Evolutionary conservation across 805 yeast species (phyloP).

Genomic region (Yamadazyma takamatsuzukensis): DNA sequence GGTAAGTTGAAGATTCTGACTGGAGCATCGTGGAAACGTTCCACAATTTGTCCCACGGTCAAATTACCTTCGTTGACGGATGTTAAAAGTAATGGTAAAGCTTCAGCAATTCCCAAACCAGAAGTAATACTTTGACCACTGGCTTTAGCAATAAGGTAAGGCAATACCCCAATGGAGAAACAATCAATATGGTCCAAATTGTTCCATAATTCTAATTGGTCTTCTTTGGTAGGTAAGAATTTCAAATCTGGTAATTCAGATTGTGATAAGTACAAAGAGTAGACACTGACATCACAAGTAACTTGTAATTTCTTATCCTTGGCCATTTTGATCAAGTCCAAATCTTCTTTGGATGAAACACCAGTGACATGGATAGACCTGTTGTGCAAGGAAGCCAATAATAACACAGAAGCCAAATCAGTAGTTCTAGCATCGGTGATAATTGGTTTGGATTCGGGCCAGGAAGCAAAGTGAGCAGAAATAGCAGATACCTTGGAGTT

Average conservation of each 20-base stretch:
- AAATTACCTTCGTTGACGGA: slow-evolving; percentile 75
- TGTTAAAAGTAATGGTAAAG: slow-evolving; percentile 74
- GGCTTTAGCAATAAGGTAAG: slow-evolving; percentile 66
- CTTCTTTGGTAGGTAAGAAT: slow-evolving; percentile 76
- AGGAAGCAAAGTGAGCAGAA: slow-evolving; percentile 71
- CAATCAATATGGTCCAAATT: slow-evolving; percentile 72
- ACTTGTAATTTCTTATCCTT: slow-evolving; percentile 78
- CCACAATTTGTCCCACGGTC: slow-evolving; percentile 66
- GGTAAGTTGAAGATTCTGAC: slow-evolving; percentile 77
- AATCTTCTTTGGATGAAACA: slow-evolving; percentile 75
- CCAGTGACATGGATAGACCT: slow-evolving; percentile 87
- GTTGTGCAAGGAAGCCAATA: slow-evolving; percentile 82
- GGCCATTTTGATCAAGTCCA: slow-evolving; percentile 79
- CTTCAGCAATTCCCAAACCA: slow-evolving; percentile 77
- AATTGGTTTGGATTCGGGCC: slow-evolving; percentile 84
- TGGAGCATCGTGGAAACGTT: slow-evolving; percentile 78
- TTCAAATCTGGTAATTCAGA: slow-evolving; percentile 66
- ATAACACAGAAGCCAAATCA: slow-evolving; percentile 85
- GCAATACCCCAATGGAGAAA: slow-evolving; percentile 80
- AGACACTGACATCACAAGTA: slow-evolving; percentile 85
- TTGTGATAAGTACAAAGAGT: slow-evolving; percentile 71
- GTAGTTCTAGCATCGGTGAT: slow-evolving; percentile 91
- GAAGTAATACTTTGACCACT: slow-evolving; percentile 57
- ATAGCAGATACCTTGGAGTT: slow-evolving; percentile 72
- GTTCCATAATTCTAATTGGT: slow-evolving; percentile 80